A percentile compares a stretch with the other conserved stretches of the same genome.
These are phyloP conservation scores for Neospora caninum DNA, from an alignment of 169 alveolate species.

Conservation along the genomic window DNA sequence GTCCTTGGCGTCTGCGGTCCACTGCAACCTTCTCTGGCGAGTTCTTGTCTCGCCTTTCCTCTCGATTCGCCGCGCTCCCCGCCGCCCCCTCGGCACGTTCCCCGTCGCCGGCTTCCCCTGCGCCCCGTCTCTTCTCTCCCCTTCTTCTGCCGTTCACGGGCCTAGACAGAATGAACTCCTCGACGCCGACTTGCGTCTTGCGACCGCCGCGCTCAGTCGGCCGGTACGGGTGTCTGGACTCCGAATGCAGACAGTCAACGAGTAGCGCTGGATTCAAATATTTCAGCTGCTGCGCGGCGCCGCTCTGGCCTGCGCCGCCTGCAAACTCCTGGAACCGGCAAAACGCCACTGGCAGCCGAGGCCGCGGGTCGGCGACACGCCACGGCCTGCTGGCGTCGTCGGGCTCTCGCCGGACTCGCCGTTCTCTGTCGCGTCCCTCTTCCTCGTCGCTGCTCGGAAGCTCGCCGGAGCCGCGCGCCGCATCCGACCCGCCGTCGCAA, in stretches of 20 bases:
- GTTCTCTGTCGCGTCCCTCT: not conserved
- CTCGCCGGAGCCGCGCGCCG: not conserved
- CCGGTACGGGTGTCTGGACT: slow-evolving; percentile 23
- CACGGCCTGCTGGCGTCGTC: not conserved
- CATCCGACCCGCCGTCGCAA: not conserved
- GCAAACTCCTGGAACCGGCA: not conserved
- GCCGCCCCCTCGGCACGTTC: not conserved
- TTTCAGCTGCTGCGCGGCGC: not conserved
- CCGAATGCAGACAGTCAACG: not conserved
- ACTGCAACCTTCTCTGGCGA: not conserved
- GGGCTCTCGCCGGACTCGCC: not conserved
- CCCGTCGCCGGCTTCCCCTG: not conserved
- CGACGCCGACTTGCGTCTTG: slow-evolving; percentile 14
- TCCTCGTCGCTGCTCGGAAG: not conserved
- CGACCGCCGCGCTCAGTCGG: not conserved
- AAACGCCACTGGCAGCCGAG: not conserved
- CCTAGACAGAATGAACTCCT: not conserved
- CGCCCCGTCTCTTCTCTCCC: no score
- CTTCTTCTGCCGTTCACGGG: not conserved
- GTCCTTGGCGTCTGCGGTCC: not conserved
- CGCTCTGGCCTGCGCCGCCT: not conserved
- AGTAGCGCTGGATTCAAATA: not conserved
- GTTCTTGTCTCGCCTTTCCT: not conserved
- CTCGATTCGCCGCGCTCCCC: not conserved
- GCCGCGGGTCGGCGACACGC: not conserved